Percentiles rank a stretch among this genome's conserved stretches.
Evolutionary conservation across 176 grass and related monocot species (phyloP).

Genomic region (Areca catechu): DNA sequence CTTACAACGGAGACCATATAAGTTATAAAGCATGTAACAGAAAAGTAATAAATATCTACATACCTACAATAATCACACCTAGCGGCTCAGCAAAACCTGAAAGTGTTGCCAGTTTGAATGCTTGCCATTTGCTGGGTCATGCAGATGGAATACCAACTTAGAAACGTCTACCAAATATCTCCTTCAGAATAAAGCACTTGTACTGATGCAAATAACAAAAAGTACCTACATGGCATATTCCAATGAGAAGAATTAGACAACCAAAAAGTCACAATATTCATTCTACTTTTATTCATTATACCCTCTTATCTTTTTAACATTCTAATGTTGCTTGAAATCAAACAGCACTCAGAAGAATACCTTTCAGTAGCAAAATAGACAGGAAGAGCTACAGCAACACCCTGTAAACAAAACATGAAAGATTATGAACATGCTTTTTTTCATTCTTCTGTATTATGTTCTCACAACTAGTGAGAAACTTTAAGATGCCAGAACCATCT

Average conservation of each 20-base stretch:
- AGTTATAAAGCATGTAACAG: conserved; percentile 11
- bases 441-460: not conserved
- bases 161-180: not conserved
- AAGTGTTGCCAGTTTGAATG: conserved; percentile 63
- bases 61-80: conserved; percentile 82
- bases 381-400: conserved; percentile 93
- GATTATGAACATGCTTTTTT: not conserved
- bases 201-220: too few species aligned
- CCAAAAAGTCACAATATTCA: too few species aligned
- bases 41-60: conserved; percentile 12
- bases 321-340: not conserved
- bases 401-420: conserved; percentile 34
- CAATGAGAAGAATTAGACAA: too few species aligned
- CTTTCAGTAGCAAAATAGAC: conserved; percentile 94
- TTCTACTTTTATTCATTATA: too few species aligned
- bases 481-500: too few species aligned
- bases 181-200: too few species aligned
- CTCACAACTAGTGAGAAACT: too few species aligned
- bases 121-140: conserved; percentile 66
- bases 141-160: conserved; percentile 21
- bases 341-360: conserved; percentile 33
- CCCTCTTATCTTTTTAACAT: too few species aligned
- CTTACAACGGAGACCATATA: too few species aligned
- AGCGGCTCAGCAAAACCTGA: conserved; percentile 82
- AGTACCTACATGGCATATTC: too few species aligned